Conservation (phyloP, 441 rosid genomes). For the Arabidopsis lyrata region DNA sequence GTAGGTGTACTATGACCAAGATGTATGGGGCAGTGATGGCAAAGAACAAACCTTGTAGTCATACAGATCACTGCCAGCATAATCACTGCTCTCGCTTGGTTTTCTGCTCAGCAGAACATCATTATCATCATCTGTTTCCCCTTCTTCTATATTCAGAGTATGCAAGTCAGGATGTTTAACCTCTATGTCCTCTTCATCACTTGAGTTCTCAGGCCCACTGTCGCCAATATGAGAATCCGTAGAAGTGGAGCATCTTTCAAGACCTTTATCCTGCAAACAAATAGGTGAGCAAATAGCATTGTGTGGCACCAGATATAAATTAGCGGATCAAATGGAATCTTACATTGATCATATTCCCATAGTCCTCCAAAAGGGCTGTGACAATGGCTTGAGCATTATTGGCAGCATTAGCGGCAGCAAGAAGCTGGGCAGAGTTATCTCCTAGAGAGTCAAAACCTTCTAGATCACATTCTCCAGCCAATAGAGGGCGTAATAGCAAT, state of each 20-base stretch:
- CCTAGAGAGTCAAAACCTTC: slow-evolving; percentile 84
- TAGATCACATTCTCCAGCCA: slow-evolving; percentile 97
- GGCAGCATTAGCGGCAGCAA: slow-evolving; percentile 99
- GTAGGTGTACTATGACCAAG: slow-evolving; percentile 26
- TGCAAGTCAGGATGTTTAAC: slow-evolving; percentile 72
- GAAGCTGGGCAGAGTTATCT: slow-evolving; percentile 94
- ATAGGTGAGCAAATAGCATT: slow-evolving; percentile 20
- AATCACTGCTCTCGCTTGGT: slow-evolving; percentile 91
- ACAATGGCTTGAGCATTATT: slow-evolving; percentile 95
- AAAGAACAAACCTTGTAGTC: slow-evolving; percentile 78
- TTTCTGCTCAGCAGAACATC: slow-evolving; percentile 78
- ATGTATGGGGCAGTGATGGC: slow-evolving; percentile 29
- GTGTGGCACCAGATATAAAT: slow-evolving; percentile 8
- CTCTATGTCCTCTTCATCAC: slow-evolving; percentile 78
- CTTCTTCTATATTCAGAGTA: slow-evolving; percentile 75
- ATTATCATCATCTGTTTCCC: slow-evolving; percentile 74
- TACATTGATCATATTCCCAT: slow-evolving; percentile 85
- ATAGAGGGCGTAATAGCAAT: slow-evolving; percentile 85
- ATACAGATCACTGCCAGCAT: slow-evolving; percentile 87
- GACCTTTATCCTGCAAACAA: slow-evolving; percentile 79
- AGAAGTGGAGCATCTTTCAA: slow-evolving; percentile 90
- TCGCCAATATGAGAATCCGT: slow-evolving; percentile 89
- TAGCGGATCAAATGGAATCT: slow-evolving; percentile 44
- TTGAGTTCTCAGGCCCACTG: slow-evolving; percentile 88
- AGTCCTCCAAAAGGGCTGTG: slow-evolving; percentile 90